These are phyloP conservation scores for Glonium stellatum DNA, from an alignment of 495 filamentous ascomycete genomes.

Conservation along the genomic window DNA sequence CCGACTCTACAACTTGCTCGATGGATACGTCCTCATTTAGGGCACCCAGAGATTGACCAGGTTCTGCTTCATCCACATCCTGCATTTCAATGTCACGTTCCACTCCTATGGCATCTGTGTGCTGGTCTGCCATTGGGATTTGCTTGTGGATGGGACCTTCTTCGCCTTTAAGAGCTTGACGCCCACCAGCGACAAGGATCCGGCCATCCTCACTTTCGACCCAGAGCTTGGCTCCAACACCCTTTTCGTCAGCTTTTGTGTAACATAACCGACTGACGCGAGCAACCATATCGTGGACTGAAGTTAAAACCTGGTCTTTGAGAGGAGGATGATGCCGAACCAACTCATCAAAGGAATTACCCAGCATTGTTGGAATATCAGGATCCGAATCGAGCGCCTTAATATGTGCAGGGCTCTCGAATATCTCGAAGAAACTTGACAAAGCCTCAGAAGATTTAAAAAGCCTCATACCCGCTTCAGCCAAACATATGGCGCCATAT, in stretches of 20 bases:
- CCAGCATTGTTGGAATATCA: constrained; percentile 58
- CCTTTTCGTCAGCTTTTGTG: constrained; percentile 55
- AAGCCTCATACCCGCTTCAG: constrained; percentile 78
- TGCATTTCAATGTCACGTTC: constrained; percentile 26
- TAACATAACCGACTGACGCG: constrained; percentile 65
- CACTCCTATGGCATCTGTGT: not conserved
- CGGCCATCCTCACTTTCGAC: constrained; percentile 47
- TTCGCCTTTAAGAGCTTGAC: constrained; percentile 26
- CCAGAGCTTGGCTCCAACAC: constrained; percentile 76
- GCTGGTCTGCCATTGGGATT: not conserved
- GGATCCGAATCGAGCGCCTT: constrained; percentile 69
- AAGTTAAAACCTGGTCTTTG: constrained; percentile 68
- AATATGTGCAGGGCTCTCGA: constrained; percentile 84
- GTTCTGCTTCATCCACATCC: constrained; percentile 11
- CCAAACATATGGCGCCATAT: constrained; percentile 90
- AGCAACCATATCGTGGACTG: constrained; percentile 75
- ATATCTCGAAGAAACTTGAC: constrained; percentile 84
- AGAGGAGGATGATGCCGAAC: constrained; percentile 85
- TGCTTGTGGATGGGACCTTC: constrained; percentile 16
- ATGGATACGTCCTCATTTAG: constrained; percentile 10
- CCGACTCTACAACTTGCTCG: constrained; percentile 21
- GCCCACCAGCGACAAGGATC: constrained; percentile 48
- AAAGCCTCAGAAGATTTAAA: constrained; percentile 78
- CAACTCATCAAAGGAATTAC: constrained; percentile 85
- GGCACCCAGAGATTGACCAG: not conserved